Conservation (phyloP, 192 early-diverging fungal species). For the Phycomyces nitens region DNA sequence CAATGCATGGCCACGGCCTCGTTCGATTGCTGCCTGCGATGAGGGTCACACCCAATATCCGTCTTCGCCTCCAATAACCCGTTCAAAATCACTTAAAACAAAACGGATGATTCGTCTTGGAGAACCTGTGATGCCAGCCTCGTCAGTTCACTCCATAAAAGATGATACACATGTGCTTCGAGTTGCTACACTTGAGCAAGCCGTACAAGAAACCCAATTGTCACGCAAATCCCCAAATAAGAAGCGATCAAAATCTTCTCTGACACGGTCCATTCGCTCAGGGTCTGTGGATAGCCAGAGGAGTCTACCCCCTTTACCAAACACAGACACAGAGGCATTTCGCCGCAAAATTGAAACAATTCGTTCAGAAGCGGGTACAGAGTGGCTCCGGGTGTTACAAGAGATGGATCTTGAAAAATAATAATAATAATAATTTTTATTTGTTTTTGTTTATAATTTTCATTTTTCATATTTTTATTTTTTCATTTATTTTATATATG, state of each 20-base stretch:
- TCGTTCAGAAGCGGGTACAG: conserved; percentile 47
- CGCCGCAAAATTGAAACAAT: conserved; percentile 48
- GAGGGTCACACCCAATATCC: neutral
- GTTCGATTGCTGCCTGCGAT: conserved; percentile 1
- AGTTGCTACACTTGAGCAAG: conserved; percentile 9
- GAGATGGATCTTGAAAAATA: conserved; percentile 43
- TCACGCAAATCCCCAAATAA: conserved; percentile 10
- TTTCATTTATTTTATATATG: no score
- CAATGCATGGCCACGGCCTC: neutral
- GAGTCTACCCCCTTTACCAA: neutral
- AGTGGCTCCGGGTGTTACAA: conserved; percentile 51
- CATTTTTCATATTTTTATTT: neutral
- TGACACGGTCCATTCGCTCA: neutral
- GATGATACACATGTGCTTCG: conserved; percentile 13
- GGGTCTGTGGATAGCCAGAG: neutral
- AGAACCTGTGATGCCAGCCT: conserved; percentile 19
- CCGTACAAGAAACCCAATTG: conserved; percentile 14
- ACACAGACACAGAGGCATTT: conserved; percentile 32
- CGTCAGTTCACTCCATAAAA: neutral
- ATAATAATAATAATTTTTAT: neutral
- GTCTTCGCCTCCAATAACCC: neutral
- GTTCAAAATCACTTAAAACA: conserved; percentile 14
- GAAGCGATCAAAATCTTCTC: conserved; percentile 8
- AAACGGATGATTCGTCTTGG: conserved; percentile 31
- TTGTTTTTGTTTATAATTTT: neutral